These are phyloP conservation scores for Pleurotus tuber-regium DNA, from an alignment of 768 basidiomycete genomes.

Conservation along the genomic window DNA sequence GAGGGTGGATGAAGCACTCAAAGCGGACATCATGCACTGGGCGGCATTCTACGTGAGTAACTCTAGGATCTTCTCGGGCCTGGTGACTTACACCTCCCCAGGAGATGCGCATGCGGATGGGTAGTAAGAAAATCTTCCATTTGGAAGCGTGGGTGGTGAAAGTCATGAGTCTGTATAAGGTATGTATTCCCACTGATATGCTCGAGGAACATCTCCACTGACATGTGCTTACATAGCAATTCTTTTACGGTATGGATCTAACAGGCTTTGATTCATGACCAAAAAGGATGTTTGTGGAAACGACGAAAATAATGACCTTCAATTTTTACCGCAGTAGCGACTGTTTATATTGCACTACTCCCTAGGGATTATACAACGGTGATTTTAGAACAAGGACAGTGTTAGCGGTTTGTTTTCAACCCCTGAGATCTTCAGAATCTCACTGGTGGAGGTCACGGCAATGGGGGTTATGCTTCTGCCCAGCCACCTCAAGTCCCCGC, in stretches of 20 bases:
- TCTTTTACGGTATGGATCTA: conserved; percentile 62
- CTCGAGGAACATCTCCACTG: not conserved
- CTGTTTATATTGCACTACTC: not conserved
- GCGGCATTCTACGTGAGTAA: conserved; percentile 87
- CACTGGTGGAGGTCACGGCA: no score
- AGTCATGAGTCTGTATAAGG: conserved; percentile 90
- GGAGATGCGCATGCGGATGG: conserved; percentile 96
- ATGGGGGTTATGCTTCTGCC: no score
- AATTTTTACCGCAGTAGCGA: no score
- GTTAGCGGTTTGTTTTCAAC: no score
- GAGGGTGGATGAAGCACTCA: conserved; percentile 84
- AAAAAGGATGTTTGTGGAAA: no score
- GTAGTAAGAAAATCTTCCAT: conserved; percentile 88
- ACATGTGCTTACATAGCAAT: conserved; percentile 42
- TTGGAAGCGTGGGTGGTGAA: conserved; percentile 98
- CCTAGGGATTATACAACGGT: no score
- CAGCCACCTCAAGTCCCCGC: no score
- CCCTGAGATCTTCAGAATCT: no score
- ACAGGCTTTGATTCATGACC: conserved; percentile 56
- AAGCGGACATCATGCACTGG: conserved; percentile 96
- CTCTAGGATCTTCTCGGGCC: not conserved
- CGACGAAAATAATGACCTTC: no score
- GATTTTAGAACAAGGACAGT: no score
- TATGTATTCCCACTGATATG: conserved; percentile 23
- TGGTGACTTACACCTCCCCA: conserved; percentile 25